Percentiles rank a stretch among this genome's conserved stretches.
These are phyloP conservation scores for Mallotus nudiflorus DNA, from an alignment of 345 rosid genomes.

Conservation along the genomic window DNA sequence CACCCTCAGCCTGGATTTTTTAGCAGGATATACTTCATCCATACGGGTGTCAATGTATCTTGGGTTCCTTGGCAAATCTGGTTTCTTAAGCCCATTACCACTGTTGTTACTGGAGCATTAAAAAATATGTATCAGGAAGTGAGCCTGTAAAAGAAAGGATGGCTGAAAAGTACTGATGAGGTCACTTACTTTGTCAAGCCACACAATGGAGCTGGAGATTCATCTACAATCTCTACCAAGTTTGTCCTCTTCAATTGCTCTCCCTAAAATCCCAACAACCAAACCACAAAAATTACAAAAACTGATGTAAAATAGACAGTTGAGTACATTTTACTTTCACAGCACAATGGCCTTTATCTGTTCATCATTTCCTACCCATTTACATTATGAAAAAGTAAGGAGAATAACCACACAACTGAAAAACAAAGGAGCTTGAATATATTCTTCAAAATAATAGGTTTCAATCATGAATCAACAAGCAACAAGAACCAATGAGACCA, in stretches of 20 bases:
- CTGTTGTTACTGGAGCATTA: conserved; percentile 21
- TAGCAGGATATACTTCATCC: conserved; percentile 73
- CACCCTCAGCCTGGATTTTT: conserved; percentile 64
- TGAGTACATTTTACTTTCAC: background rate
- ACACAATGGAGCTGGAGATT: conserved; percentile 42
- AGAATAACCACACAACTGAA: background rate
- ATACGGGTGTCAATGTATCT: conserved; percentile 68
- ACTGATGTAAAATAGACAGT: background rate
- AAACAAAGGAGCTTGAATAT: background rate
- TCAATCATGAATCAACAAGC: background rate
- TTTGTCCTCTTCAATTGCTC: conserved; percentile 71
- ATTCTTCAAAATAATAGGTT: background rate
- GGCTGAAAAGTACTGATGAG: background rate
- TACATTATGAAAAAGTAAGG: background rate
- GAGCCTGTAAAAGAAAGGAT: background rate
- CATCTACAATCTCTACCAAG: conserved; percentile 51
- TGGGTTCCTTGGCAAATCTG: conserved; percentile 49
- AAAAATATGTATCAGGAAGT: conserved; percentile 15
- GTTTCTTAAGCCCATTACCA: conserved; percentile 50
- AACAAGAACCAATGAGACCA: background rate
- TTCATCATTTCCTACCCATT: background rate
- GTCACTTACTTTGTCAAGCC: conserved; percentile 46
- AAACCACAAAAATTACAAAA: background rate
- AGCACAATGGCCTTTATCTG: no score
- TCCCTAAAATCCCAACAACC: conserved; percentile 46